A percentile compares a stretch with the other conserved stretches of the same genome.
These are phyloP conservation scores for Glonium stellatum DNA, from an alignment of 495 filamentous ascomycete genomes.

Conservation along the genomic window DNA sequence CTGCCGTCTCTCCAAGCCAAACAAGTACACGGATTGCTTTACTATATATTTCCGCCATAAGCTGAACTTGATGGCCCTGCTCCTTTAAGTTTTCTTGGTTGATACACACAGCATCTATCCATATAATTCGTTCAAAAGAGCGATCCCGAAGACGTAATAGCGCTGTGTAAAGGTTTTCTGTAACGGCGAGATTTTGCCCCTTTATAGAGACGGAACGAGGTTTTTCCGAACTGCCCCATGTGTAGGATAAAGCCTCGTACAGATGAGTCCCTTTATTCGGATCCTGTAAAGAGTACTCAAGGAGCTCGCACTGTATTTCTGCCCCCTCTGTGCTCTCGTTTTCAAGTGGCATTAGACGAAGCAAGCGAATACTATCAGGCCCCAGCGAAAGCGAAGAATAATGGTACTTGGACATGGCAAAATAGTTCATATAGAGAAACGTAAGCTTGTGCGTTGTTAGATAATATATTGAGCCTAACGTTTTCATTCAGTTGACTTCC, in stretches of 20 bases:
- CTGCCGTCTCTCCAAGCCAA: conserved; percentile 8
- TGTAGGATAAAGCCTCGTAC: conserved; percentile 10
- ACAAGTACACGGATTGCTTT: conserved; percentile 4
- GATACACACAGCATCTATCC: conserved; percentile 1
- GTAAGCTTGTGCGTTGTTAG: no score
- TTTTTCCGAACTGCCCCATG: conserved; percentile 3
- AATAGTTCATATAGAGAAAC: no score
- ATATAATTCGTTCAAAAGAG: not conserved
- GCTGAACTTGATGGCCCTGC: conserved; percentile 4
- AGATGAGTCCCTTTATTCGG: not conserved
- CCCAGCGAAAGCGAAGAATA: not conserved
- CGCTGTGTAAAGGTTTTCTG: not conserved
- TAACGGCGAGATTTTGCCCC: not conserved
- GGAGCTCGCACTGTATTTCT: not conserved
- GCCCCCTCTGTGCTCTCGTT: not conserved
- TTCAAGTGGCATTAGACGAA: conserved; percentile 2
- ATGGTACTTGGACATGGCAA: no score
- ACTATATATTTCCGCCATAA: conserved; percentile 7
- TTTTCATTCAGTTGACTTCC: no score
- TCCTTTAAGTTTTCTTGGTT: conserved; percentile 1
- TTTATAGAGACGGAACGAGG: not conserved
- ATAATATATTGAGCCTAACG: no score
- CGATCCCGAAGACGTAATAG: not conserved
- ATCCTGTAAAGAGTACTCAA: not conserved
- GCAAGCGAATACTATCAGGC: conserved; percentile 3